Percentiles rank a stretch among this genome's conserved stretches.
These are phyloP conservation scores for Pyrus hybrid DNA, from an alignment of 331 rosid genomes.

Conservation along the genomic window DNA sequence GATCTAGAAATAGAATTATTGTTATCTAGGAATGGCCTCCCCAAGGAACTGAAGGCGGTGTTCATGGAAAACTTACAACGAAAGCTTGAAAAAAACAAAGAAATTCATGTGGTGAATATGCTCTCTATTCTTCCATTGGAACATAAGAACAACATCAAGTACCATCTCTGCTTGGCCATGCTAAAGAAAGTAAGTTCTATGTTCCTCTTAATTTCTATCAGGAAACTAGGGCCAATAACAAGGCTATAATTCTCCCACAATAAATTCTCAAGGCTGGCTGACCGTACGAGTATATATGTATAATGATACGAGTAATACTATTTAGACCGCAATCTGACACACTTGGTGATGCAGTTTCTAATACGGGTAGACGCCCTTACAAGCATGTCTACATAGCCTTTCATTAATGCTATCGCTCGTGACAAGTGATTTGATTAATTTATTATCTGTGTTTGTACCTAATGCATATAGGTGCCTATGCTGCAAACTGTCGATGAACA, in stretches of 20 bases:
- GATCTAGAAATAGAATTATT: background rate
- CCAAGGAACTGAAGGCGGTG: background rate
- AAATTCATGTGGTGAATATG: background rate
- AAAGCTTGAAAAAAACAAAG: background rate
- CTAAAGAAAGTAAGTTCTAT: background rate
- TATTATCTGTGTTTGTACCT: background rate
- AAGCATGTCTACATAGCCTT: too few relatives aligned
- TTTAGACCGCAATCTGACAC: too few relatives aligned
- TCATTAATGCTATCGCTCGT: too few relatives aligned
- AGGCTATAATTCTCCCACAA: background rate
- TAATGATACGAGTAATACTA: too few relatives aligned
- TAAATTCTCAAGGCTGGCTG: background rate
- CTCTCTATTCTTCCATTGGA: background rate
- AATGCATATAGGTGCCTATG: background rate
- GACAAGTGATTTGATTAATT: background rate
- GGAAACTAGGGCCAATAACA: background rate
- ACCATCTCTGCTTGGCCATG: background rate
- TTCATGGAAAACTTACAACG: background rate
- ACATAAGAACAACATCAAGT: background rate
- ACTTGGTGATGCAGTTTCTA: too few relatives aligned
- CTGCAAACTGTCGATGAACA: conserved; percentile 2
- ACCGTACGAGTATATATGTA: background rate
- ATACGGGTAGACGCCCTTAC: too few relatives aligned
- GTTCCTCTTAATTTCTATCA: background rate
- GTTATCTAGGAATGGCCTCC: background rate